These are phyloP conservation scores for Dendryphion nanum DNA, from an alignment of 2,329 filamentous ascomycete species.

Conservation along the genomic window DNA sequence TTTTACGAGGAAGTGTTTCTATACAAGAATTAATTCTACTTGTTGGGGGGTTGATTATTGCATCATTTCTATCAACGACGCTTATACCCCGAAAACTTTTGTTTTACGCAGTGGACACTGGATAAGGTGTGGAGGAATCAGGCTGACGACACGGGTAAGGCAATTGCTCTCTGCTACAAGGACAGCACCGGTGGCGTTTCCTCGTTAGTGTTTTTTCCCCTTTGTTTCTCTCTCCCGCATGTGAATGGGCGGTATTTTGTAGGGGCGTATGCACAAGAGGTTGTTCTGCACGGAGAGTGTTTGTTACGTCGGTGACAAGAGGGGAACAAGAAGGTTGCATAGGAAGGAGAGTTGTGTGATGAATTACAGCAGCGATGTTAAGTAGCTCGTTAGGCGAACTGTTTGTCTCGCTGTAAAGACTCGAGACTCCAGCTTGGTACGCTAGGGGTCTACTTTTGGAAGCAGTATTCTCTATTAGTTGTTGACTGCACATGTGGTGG, in stretches of 20 bases:
- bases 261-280: too few relatives aligned
- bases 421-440: too few relatives aligned
- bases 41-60: constrained; percentile 7
- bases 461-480: too few relatives aligned
- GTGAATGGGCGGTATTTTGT: constrained; percentile 1
- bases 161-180: constrained; percentile 1
- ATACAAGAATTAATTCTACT: constrained; percentile 9
- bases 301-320: too few relatives aligned
- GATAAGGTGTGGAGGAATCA: constrained; percentile 10
- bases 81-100: constrained; percentile 24
- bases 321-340: too few relatives aligned
- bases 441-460: too few relatives aligned
- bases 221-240: constrained; percentile 1
- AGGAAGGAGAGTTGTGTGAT: too few relatives aligned
- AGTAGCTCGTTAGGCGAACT: too few relatives aligned
- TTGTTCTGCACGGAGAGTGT: too few relatives aligned
- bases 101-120: constrained; percentile 11
- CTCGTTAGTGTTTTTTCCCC: not conserved
- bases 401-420: too few relatives aligned
- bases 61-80: constrained; percentile 20
- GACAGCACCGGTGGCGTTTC: not conserved
- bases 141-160: not conserved
- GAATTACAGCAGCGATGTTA: too few relatives aligned
- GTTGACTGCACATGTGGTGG: too few relatives aligned
- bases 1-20: constrained; percentile 19